Base-by-base conservation (phyloP, 352 stramenopile genomes). In the Phytopythium chamaehyphon region DNA sequence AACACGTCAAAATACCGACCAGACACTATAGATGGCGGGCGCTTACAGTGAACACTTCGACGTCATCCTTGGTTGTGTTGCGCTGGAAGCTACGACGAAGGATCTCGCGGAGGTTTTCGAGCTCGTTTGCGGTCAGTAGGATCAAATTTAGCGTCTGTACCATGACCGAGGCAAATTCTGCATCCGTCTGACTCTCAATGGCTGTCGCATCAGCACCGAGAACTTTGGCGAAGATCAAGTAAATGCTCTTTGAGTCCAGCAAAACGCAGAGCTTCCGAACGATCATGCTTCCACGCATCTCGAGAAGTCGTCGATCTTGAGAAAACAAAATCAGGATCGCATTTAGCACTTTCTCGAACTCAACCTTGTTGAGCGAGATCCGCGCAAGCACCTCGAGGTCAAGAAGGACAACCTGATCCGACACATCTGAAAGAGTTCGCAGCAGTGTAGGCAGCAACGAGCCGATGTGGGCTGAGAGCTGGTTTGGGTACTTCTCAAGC, bases 81-180 rank as follows among this genome's bases (percentile, higher is more conserved):
- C 65, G 54, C 48, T 92, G 73, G 50, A 95, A 93, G 50, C 85
- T 90, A 19, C 80, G 78, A 6, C 85, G 80, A 40, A 95, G 54
- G 26, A 91, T 84, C 26, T 88, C 71, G 14, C 83, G 85, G 12
- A 95, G 58, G 24, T 92, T 83, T 46, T 93, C 79, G n/a, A 99
- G 74, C 69, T 99, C 98, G 19, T 93, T 96, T 1, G 97, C 96
- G 8, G 98, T 99, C 0, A 99, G 73, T 31, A 99, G 64, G 57
- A 99, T 99, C 8, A 99, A 67, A 59, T 99, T 99, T 9, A 99
- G 78, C 31, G 96, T 98, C 78, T 99, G 97, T 7, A 99, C 96
- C 95, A 99, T 99, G 16, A 99, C 96, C 0, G 90, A 91, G 12
- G 97, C 90, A 71, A 99, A 99, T 51, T 99, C 95, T 47, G 88